Base-by-base conservation (phyloP, 2,329 filamentous ascomycete species). In the Beauveria caledonica region DNA sequence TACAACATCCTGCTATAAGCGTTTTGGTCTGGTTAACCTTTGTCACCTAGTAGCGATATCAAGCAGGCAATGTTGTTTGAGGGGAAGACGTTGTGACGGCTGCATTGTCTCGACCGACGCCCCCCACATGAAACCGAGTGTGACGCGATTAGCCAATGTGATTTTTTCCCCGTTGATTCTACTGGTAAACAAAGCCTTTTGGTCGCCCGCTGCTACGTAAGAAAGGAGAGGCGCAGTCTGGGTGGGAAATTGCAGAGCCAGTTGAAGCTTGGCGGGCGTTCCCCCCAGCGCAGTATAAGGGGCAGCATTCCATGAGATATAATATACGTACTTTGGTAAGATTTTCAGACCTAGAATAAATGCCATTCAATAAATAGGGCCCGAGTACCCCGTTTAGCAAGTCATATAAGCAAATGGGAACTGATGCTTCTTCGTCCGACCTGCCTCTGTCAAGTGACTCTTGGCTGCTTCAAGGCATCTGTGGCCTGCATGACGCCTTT, bases 191-290 rank as follows among this genome's bases (percentile, higher is more conserved):
- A 29, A 50, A 15, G 10, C 10, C 13, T 2, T 3, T 11, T 25
- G 11, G 23, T 7, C 36, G 52, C 23, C 9, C 36, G 36, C 36
- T 44, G 51, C 39, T 58, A 33, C 46, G 56, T 51, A 44, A 44
- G 7, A 15, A 49, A 13, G 45, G 21, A 27, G 55, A 49, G 56
- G 56, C 56, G 56, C 56, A 58, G 46, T 8, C 17, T 42, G 33
- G 29, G 45, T 19, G 46, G 56, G 56, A 58, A 40, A 58, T 58
- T 58, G 23, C 36, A 51, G 46, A 48, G 54, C 36, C 15, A n/a
- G 48, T 17, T 58, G 44, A 29, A 46, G 45, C 56, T 58, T 44
- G 56, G 56, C 56, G 19, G n/a, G 36, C 6, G 46, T 13, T 27
- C 44, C 29, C 45, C 29, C 45, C 23, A 23, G 17, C 21, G 7